phyloP scores from a whole-genome alignment of 768 basidiomycete species.

The Favolaschia claudopus region DNA sequence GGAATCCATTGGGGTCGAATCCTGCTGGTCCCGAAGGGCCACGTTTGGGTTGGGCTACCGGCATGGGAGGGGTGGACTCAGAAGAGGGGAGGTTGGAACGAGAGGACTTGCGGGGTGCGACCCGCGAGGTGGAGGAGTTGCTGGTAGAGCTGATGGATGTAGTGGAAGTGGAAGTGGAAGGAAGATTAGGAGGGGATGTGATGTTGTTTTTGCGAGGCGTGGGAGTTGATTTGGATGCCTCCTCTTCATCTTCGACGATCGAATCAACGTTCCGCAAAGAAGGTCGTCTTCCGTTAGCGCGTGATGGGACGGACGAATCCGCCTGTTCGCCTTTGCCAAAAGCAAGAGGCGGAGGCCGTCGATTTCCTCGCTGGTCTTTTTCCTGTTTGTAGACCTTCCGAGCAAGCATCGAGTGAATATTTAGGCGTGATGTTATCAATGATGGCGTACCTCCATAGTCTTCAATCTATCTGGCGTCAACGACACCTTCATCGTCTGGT shows the following conservation, averaged over 20 bases:
- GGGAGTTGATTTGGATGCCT: constrained; percentile 41
- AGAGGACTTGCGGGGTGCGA: constrained; percentile 32
- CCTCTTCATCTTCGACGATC: constrained; percentile 73
- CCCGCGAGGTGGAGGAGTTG: constrained; percentile 33
- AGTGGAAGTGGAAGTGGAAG: constrained; percentile 44
- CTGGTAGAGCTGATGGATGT: constrained; percentile 30
- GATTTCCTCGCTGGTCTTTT: constrained; percentile 57
- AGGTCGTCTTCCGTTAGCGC: constrained; percentile 46
- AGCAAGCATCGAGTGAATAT: too few relatives aligned
- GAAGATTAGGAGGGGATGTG: constrained; percentile 47
- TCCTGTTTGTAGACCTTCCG: constrained; percentile 79
- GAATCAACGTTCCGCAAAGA: constrained; percentile 67
- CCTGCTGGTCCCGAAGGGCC: constrained; percentile 30
- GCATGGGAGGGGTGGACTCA: constrained; percentile 32
- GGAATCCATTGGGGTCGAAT: constrained; percentile 42
- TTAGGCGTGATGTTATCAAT: constrained; percentile 22
- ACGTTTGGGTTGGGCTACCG: constrained; percentile 32
- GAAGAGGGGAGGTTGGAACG: constrained; percentile 37
- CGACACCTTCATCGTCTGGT: constrained; percentile 93
- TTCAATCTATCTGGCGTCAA: constrained; percentile 93
- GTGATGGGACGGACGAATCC: constrained; percentile 38
- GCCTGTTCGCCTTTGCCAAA: constrained; percentile 44
- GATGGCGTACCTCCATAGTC: constrained; percentile 84
- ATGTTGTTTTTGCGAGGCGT: constrained; percentile 50
- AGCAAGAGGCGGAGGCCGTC: constrained; percentile 45